A percentile compares a stretch with the other conserved stretches of the same genome.
Conservation (phyloP, 163 green algal species). For the Scenedesmus sp. region DNA sequence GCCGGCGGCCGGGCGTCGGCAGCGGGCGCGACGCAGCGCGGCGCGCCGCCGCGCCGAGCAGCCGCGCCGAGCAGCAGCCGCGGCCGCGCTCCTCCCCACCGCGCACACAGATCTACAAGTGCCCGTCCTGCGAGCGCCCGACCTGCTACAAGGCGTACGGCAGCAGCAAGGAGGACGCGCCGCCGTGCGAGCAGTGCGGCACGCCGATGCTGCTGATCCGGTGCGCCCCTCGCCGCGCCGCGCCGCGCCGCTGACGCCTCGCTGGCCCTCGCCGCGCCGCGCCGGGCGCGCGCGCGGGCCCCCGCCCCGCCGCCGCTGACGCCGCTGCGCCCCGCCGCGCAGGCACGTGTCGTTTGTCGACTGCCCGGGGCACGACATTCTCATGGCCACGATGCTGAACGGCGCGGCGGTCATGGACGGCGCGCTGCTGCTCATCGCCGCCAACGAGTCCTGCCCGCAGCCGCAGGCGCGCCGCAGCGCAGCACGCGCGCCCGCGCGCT, state of each 20-base stretch:
- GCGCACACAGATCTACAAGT: conserved; percentile 99
- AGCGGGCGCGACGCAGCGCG: background rate
- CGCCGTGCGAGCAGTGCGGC: conserved; percentile 82
- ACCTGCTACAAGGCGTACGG: conserved; percentile 91
- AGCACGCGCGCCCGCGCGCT: background rate
- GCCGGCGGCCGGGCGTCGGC: background rate
- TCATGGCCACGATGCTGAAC: conserved; percentile 99
- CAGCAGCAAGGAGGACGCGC: conserved; percentile 93
- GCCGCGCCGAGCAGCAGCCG: background rate
- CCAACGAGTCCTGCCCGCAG: conserved; percentile 99
- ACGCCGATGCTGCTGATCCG: conserved; percentile 39
- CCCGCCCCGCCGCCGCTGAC: background rate
- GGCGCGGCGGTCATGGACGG: conserved; percentile 99
- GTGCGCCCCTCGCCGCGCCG: background rate
- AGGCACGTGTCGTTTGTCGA: conserved; percentile 93
- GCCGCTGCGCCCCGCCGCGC: conserved; percentile 46
- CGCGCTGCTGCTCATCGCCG: conserved; percentile 97
- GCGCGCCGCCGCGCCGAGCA: background rate
- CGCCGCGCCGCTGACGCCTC: background rate
- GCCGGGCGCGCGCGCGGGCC: background rate
- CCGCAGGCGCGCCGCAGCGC: conserved; percentile 71
- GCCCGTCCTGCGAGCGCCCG: conserved; percentile 83
- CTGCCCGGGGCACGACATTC: conserved; percentile 99
- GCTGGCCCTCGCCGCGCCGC: background rate
- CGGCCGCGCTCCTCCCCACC: conserved; percentile 72